Evolutionary conservation across 768 basidiomycete species (phyloP).

Genomic region (Sarcodon sp.): DNA sequence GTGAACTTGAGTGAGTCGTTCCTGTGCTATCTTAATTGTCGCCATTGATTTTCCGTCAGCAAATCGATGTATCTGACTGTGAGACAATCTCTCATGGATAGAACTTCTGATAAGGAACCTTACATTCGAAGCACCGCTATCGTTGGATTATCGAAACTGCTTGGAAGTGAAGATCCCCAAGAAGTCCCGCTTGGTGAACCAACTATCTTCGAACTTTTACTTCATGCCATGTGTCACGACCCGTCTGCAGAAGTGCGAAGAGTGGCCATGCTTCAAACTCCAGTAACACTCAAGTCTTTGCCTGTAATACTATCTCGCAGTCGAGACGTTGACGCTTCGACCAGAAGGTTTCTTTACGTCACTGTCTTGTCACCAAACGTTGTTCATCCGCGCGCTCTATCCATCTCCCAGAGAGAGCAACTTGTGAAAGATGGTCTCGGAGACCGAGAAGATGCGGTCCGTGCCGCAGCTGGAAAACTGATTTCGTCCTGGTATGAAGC

Average conservation of each 20-base stretch:
- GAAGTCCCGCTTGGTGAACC: conserved; percentile 13
- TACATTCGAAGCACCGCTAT: conserved; percentile 32
- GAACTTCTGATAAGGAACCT: conserved; percentile 33
- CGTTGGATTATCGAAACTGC: conserved; percentile 29
- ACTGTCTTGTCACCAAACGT: conserved; percentile 18
- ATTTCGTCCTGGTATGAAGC: conserved; percentile 29
- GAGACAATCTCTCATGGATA: conserved; percentile 23
- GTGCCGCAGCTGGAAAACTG: conserved; percentile 28
- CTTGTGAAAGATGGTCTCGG: conserved; percentile 30
- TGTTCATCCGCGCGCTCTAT: conserved; percentile 21
- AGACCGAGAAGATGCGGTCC: conserved; percentile 30
- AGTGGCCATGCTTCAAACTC: conserved; percentile 30
- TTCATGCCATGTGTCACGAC: conserved; percentile 27
- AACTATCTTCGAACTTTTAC: conserved; percentile 20
- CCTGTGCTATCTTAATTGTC: background rate
- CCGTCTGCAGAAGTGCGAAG: conserved; percentile 39
- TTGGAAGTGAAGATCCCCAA: conserved; percentile 23
- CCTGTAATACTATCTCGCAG: conserved; percentile 29
- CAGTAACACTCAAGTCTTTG: conserved; percentile 22
- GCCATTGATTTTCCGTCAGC: conserved; percentile 12
- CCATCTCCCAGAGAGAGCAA: conserved; percentile 26
- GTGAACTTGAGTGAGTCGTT: conserved; percentile 35
- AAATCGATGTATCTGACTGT: conserved; percentile 30
- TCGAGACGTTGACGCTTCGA: conserved; percentile 30
- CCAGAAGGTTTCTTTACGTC: conserved; percentile 27